These are phyloP conservation scores for Teratosphaeria zuluensis DNA, from an alignment of 2,329 filamentous ascomycete species.

Conservation along the genomic window DNA sequence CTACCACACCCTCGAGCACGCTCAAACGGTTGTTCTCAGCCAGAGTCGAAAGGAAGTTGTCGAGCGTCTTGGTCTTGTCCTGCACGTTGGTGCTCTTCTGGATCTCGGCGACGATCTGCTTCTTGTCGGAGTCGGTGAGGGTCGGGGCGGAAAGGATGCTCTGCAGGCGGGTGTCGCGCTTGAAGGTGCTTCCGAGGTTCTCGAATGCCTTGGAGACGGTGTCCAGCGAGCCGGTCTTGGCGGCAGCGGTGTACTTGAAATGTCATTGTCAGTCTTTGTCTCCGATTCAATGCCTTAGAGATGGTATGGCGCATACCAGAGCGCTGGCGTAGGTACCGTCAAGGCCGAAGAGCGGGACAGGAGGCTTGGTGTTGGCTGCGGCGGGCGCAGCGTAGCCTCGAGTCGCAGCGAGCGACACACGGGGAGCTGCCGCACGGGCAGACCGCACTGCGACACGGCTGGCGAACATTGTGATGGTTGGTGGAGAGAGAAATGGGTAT, in stretches of 20 bases:
- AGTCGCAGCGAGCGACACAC: slow-evolving; percentile 53
- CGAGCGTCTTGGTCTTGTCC: slow-evolving; percentile 69
- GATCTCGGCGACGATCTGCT: slow-evolving; percentile 75
- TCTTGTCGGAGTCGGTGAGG: slow-evolving; percentile 70
- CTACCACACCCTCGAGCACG: slow-evolving; percentile 68
- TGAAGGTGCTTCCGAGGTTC: slow-evolving; percentile 60
- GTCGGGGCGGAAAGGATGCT: slow-evolving; percentile 71
- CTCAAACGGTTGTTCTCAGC: slow-evolving; percentile 94
- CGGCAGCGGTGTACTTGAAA: slow-evolving; percentile 82
- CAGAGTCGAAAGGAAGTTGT: slow-evolving; percentile 85
- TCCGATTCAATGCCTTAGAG: not conserved
- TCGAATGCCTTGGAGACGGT: slow-evolving; percentile 70
- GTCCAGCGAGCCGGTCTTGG: slow-evolving; percentile 80
- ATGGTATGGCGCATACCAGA: slow-evolving; percentile 60
- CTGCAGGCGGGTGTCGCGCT: slow-evolving; percentile 73
- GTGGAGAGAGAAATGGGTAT: not conserved
- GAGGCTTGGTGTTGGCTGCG: slow-evolving; percentile 61
- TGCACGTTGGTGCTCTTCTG: slow-evolving; percentile 65
- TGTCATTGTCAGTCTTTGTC: slow-evolving; percentile 4
- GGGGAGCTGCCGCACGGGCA: slow-evolving; percentile 45
- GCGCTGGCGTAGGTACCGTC: slow-evolving; percentile 98
- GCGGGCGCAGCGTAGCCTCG: slow-evolving; percentile 61
- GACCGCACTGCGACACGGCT: slow-evolving; percentile 47
- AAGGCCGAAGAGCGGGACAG: slow-evolving; percentile 84
- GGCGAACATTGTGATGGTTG: slow-evolving; percentile 43